Percentiles rank a stretch among this genome's conserved stretches.
Evolutionary conservation across 345 rosid genomes (phyloP).

Genomic region (Microthlaspi erraticum): DNA sequence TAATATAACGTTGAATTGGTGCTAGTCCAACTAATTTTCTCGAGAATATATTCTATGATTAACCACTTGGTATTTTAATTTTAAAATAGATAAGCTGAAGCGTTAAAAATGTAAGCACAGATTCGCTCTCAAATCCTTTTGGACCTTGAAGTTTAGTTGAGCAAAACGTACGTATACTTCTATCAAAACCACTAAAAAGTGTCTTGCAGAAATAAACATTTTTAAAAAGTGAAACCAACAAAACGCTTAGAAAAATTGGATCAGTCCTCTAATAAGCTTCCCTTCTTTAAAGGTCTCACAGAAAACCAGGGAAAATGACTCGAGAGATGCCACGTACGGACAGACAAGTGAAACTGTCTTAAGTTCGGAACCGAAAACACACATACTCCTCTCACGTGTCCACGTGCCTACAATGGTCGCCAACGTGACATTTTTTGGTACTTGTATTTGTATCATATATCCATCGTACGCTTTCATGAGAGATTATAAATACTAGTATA

Average conservation of each 20-base stretch:
- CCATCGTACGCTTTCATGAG: neutral
- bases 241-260: too few species aligned
- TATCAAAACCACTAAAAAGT: neutral
- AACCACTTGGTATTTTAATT: neutral
- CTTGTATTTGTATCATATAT: neutral
- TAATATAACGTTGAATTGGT: too few species aligned
- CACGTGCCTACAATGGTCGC: neutral
- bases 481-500: too few species aligned
- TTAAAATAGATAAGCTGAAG: neutral
- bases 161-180: too few species aligned
- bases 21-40: too few species aligned
- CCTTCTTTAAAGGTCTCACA: neutral
- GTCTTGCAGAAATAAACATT: too few species aligned
- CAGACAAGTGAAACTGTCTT: neutral
- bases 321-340: neutral
- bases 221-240: too few species aligned
- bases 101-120: neutral
- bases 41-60: neutral
- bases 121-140: neutral
- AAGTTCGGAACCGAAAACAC: constrained; percentile 4
- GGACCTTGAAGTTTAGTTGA: neutral
- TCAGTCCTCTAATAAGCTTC: too few species aligned
- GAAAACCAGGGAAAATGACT: neutral
- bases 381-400: constrained; percentile 9
- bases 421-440: constrained; percentile 9